Percentiles rank a stretch among this genome's conserved stretches.
These are phyloP conservation scores for Pleurotus tuoliensis DNA, from an alignment of 768 basidiomycete species.

Conservation along the genomic window DNA sequence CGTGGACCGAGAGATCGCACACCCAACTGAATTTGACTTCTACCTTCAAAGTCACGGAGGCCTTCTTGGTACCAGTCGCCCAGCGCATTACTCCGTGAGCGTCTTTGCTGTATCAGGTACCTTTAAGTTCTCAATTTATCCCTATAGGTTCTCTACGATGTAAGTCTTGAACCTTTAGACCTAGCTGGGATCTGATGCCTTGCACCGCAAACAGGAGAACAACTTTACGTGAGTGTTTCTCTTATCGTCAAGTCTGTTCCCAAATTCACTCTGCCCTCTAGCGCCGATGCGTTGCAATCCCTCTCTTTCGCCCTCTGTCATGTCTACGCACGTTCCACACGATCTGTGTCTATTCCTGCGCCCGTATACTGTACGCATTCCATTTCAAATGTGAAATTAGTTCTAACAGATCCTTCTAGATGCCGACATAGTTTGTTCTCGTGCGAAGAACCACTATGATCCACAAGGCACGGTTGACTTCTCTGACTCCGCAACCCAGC, in stretches of 20 bases:
- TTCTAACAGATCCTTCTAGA: conserved; percentile 29
- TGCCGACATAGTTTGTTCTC: conserved; percentile 48
- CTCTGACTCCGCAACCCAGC: conserved; percentile 53
- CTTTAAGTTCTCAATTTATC: background rate
- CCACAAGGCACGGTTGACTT: conserved; percentile 60
- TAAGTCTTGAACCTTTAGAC: conserved; percentile 16
- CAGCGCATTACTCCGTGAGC: conserved; percentile 46
- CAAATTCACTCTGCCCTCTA: conserved; percentile 13
- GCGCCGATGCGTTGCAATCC: conserved; percentile 58
- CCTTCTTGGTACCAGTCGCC: conserved; percentile 66
- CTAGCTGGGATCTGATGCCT: background rate
- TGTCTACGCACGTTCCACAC: conserved; percentile 67
- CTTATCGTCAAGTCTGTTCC: background rate
- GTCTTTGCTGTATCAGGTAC: background rate
- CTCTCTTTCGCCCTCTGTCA: conserved; percentile 60
- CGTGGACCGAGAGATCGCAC: conserved; percentile 65
- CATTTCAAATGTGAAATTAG: conserved; percentile 16
- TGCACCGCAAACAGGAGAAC: conserved; percentile 31
- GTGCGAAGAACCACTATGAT: conserved; percentile 79
- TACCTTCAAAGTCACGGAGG: conserved; percentile 78
- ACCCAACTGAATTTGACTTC: conserved; percentile 76
- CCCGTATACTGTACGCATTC: conserved; percentile 69
- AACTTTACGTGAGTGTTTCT: conserved; percentile 37
- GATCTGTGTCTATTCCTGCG: conserved; percentile 79
- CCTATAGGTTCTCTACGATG: conserved; percentile 34